Percentiles rank a stretch among this genome's conserved stretches.
Evolutionary conservation across 2,329 filamentous ascomycete genomes (phyloP).

Genomic region (Colletotrichum salicis): DNA sequence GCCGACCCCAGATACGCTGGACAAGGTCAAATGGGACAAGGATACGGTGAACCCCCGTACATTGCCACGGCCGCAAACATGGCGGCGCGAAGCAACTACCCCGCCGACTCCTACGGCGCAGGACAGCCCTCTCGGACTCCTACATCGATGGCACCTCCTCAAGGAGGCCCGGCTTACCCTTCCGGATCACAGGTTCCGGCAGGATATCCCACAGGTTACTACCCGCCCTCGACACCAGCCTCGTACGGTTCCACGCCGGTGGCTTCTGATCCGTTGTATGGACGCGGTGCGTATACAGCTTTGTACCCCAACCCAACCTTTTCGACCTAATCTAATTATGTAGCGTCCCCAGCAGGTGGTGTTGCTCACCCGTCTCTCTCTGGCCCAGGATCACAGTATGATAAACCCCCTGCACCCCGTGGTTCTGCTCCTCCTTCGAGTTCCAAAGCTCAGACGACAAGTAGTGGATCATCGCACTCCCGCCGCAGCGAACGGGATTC

Average conservation of each 20-base stretch:
- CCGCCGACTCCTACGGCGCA: slow-evolving; percentile 32
- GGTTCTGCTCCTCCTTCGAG: slow-evolving; percentile 50
- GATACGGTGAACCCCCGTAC: slow-evolving; percentile 34
- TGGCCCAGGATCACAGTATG: slow-evolving; percentile 63
- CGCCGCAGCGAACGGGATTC: slow-evolving; percentile 56
- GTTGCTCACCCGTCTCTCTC: slow-evolving; percentile 44
- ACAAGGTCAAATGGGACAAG: slow-evolving; percentile 24
- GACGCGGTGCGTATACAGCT: slow-evolving; percentile 67
- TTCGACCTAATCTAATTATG: slow-evolving; percentile 54
- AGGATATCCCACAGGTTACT: slow-evolving; percentile 40
- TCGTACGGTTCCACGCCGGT: slow-evolving; percentile 45
- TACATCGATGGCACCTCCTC: slow-evolving; percentile 28
- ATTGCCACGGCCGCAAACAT: slow-evolving; percentile 30
- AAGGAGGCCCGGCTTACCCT: slow-evolving; percentile 31
- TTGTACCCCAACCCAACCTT: slow-evolving; percentile 16
- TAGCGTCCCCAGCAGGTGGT: slow-evolving; percentile 65
- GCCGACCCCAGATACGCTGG: slow-evolving; percentile 34
- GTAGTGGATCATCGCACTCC: slow-evolving; percentile 43
- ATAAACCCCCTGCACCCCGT: slow-evolving; percentile 54
- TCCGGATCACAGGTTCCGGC: slow-evolving; percentile 31
- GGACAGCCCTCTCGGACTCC: slow-evolving; percentile 31
- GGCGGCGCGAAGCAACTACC: slow-evolving; percentile 15
- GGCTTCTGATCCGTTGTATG: slow-evolving; percentile 64
- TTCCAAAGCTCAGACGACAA: slow-evolving; percentile 52
- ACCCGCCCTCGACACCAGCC: slow-evolving; percentile 36